A percentile compares a stretch with the other conserved stretches of the same genome.
Conservation (phyloP, 2,329 filamentous ascomycete species). For the Penicillium thymicola region DNA sequence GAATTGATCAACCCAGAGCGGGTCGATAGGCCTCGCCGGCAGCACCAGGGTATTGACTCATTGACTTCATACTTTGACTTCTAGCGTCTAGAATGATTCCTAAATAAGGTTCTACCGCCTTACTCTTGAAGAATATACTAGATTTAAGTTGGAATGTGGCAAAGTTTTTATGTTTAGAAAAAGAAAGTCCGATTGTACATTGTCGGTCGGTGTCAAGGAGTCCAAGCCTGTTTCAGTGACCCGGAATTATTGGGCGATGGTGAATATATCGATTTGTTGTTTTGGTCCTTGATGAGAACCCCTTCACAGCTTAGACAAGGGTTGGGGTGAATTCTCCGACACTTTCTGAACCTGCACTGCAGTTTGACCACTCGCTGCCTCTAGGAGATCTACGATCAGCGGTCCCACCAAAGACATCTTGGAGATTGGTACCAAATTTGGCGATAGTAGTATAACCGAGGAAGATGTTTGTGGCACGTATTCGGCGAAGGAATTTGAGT, state of each 20-base stretch:
- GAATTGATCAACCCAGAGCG: not conserved
- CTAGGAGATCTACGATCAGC: conserved; percentile 1
- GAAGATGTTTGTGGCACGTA: not conserved
- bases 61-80: not conserved
- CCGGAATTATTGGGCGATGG: not conserved
- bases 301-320: not conserved
- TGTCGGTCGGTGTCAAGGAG: not conserved
- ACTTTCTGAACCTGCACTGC: not conserved
- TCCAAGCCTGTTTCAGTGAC: not conserved
- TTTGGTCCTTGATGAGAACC: not conserved
- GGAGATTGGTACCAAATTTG: not conserved
- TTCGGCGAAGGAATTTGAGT: not conserved
- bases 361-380: not conserved
- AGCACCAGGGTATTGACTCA: not conserved
- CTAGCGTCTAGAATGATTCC: not conserved
- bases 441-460: conserved; percentile 1
- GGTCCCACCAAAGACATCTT: conserved; percentile 1
- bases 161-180: not conserved
- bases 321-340: not conserved
- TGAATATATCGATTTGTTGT: not conserved
- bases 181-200: not conserved
- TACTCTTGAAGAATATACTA: not conserved
- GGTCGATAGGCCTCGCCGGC: not conserved
- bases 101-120: not conserved
- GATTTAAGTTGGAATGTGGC: not conserved